phyloP scores from a whole-genome alignment of 2,329 filamentous ascomycete species.

The Arthrinium puccinioides region DNA sequence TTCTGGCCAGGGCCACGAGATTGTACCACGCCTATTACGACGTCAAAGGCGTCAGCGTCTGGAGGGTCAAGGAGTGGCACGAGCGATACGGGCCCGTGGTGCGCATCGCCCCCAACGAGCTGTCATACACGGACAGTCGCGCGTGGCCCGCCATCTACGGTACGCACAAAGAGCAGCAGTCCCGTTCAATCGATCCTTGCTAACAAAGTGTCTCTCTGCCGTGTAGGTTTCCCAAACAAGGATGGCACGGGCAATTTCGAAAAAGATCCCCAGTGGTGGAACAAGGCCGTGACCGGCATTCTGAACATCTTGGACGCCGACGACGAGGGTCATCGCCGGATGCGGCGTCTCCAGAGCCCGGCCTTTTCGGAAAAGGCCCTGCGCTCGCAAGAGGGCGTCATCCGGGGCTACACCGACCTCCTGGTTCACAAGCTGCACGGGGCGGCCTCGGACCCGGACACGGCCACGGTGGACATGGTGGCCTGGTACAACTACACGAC shows the following conservation, averaged over 20 bases:
- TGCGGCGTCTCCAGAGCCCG: conserved; percentile 9
- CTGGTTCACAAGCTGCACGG: conserved; percentile 28
- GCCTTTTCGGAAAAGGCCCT: conserved; percentile 26
- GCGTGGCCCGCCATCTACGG: conserved; percentile 25
- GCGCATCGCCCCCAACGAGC: conserved; percentile 26
- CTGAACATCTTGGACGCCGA: conserved; percentile 11
- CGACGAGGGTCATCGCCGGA: conserved; percentile 5
- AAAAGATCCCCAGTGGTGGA: conserved; percentile 17
- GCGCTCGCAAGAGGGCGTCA: conserved; percentile 28
- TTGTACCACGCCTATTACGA: conserved; percentile 5
- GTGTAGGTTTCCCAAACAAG: conserved; percentile 1
- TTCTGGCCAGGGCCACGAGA: conserved; percentile 8
- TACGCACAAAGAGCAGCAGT: background rate
- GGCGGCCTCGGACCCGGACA: conserved; percentile 5
- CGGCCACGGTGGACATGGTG: conserved; percentile 10
- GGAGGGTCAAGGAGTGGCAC: conserved; percentile 18
- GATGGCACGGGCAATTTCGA: conserved; percentile 20
- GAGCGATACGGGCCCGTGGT: conserved; percentile 30
- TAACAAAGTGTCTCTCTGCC: background rate
- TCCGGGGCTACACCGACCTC: conserved; percentile 24
- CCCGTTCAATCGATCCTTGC: conserved; percentile 22
- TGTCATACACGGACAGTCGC: conserved; percentile 27
- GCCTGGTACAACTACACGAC: conserved; percentile 8
- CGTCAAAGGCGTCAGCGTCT: conserved; percentile 8
- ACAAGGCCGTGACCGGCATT: conserved; percentile 11